A percentile compares a stretch with the other conserved stretches of the same genome.
These are phyloP conservation scores for Earliella scabrosa DNA, from an alignment of 1,284 basidiomycete species.

Conservation along the genomic window DNA sequence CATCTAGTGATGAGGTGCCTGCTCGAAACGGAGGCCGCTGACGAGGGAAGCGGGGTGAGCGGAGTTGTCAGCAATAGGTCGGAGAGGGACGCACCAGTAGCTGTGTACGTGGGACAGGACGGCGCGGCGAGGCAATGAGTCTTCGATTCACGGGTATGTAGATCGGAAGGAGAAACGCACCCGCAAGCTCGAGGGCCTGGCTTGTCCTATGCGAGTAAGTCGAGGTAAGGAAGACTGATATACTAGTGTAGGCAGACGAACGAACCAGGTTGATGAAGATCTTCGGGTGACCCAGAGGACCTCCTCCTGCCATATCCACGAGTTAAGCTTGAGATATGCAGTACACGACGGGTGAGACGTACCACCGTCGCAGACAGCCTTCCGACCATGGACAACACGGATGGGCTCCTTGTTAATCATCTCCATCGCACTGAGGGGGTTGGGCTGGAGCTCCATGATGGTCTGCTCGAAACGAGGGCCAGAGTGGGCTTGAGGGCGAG, in stretches of 20 bases:
- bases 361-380: slow-evolving; percentile 95
- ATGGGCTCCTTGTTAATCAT: slow-evolving; percentile 88
- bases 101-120: slow-evolving; percentile 40
- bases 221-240: neutral
- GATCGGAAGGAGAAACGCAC: slow-evolving; percentile 46
- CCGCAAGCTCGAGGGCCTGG: slow-evolving; percentile 79
- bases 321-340: neutral
- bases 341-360: slow-evolving; percentile 34
- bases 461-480: slow-evolving; percentile 94
- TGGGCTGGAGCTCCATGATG: slow-evolving; percentile 84
- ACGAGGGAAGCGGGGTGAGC: slow-evolving; percentile 12
- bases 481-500: slow-evolving; percentile 57
- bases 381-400: slow-evolving; percentile 78
- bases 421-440: slow-evolving; percentile 91
- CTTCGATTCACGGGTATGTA: slow-evolving; percentile 23
- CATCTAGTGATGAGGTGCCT: slow-evolving; percentile 54
- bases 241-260: slow-evolving; percentile 10
- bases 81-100: slow-evolving; percentile 78
- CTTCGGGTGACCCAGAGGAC: slow-evolving; percentile 96
- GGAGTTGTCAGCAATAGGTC: slow-evolving; percentile 19
- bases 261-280: slow-evolving; percentile 93
- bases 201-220: slow-evolving; percentile 58
- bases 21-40: slow-evolving; percentile 85
- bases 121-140: slow-evolving; percentile 15
- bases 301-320: slow-evolving; percentile 67